Base-by-base conservation (phyloP, 176 grass and related monocot species). In the Saccharum spontaneum region DNA sequence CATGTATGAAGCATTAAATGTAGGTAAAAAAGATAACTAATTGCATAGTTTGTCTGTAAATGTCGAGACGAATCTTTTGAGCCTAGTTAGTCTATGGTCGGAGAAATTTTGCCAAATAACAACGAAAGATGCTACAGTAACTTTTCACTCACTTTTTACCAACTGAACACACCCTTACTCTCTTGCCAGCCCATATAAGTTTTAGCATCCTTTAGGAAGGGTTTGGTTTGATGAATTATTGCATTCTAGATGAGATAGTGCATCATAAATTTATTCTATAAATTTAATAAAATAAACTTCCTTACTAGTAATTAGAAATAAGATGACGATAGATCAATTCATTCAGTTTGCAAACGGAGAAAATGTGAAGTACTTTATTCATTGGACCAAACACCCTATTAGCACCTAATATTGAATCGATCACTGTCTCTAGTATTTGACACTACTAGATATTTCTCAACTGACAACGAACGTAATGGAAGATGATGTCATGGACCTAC, bases 361-460 rank as follows among this genome's bases (percentile, higher is more conserved):
- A 60, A 60, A 7, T 3, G 22, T 60, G n/a, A 61, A 61, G 57
- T 23, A 61, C 57, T 61, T 61, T 11, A 24, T 61, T 11, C 57
- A 11, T 24, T 61, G 57, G 54, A 24, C 0, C 57, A 24, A 10
- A 61, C n/a, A 24, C 57, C 3, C n/a, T 61, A 4, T 60, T 10
- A 60, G 8, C 8, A 23, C 55, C 22, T n/a, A 59, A 8, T 20
- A 22, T 22, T 55, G 18, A 59, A 6, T 59, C 38, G n/a, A 33
- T 69, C 87, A 2, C 11, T 69, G 69, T 61, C 69, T 49, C 48
- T 49, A 18, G 5, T 36, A 67, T 20, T 49, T 49, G 9, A 10
- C 30, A 52, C 69, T 85, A 46, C 20, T 61, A 75, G 46, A 64
- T 69, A 69, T 73, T 69, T 72, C 70, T 81, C 7, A 75, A 12